A percentile compares a stretch with the other conserved stretches of the same genome.
phyloP scores from a whole-genome alignment of 768 basidiomycete species.

The Podaxis sp. region DNA sequence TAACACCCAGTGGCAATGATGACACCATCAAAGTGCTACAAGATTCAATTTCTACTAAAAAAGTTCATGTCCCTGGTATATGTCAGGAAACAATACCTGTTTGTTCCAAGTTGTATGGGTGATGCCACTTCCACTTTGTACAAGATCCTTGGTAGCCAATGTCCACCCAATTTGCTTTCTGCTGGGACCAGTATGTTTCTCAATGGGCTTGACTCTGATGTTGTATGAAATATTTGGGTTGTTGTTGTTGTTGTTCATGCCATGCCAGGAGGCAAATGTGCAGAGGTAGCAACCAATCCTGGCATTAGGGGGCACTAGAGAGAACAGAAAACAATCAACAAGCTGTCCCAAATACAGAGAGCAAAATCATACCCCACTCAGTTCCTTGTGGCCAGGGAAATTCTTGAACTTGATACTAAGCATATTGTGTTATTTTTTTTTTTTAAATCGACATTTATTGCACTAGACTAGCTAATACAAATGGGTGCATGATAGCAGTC shows the following conservation, averaged over 20 bases:
- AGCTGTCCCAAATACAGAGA: background rate
- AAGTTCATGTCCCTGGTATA: background rate
- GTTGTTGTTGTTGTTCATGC: conserved; percentile 42
- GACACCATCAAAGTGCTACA: conserved; percentile 36
- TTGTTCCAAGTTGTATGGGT: conserved; percentile 36
- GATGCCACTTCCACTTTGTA: conserved; percentile 15
- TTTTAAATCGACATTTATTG: too few relatives aligned
- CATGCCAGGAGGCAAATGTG: conserved; percentile 40
- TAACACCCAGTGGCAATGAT: conserved; percentile 34
- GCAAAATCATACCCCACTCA: conserved; percentile 28
- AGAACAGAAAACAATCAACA: background rate
- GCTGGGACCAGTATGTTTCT: conserved; percentile 33
- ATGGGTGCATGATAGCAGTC: too few relatives aligned
- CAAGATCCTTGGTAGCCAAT: conserved; percentile 33
- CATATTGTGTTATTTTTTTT: background rate
- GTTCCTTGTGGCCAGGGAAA: conserved; percentile 32
- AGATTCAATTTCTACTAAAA: conserved; percentile 15
- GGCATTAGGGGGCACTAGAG: conserved; percentile 32
- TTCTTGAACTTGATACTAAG: conserved; percentile 23
- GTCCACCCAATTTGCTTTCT: conserved; percentile 35
- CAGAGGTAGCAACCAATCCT: conserved; percentile 38
- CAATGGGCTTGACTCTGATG: conserved; percentile 46
- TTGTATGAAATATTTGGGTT: conserved; percentile 40
- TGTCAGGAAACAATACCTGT: conserved; percentile 25
- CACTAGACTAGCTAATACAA: too few relatives aligned